Conservation (phyloP, 2,329 filamentous ascomycete species). For the Penicillium brevicompactum region DNA sequence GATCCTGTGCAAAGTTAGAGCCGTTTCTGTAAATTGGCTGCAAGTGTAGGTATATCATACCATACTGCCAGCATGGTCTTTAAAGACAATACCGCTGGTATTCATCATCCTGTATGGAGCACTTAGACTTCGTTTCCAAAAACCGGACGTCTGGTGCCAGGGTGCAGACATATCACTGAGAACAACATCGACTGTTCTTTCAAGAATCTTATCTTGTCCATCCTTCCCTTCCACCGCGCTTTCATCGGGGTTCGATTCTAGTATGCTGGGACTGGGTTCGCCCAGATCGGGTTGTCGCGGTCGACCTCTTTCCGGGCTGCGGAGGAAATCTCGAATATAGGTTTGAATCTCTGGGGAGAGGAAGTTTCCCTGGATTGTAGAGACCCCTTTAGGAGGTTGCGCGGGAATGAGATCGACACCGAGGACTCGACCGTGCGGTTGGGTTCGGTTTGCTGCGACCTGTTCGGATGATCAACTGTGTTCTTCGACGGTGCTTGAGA, state of each 20-base stretch:
- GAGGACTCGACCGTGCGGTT: conserved; percentile 75
- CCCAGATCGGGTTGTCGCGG: conserved; percentile 36
- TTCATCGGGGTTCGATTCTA: conserved; percentile 10
- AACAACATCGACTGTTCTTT: conserved; percentile 80
- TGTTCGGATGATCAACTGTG: conserved; percentile 39
- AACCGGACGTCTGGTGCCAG: conserved; percentile 80
- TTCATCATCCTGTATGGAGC: conserved; percentile 99
- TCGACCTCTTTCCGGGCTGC: conserved; percentile 62
- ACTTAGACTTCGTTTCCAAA: conserved; percentile 87
- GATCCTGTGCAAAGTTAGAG: conserved; percentile 62
- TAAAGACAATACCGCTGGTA: conserved; percentile 82
- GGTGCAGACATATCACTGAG: conserved; percentile 99
- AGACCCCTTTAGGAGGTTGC: conserved; percentile 87
- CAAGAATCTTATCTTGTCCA: conserved; percentile 24
- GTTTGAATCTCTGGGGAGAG: conserved; percentile 72
- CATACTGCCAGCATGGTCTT: conserved; percentile 93
- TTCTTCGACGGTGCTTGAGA: not conserved
- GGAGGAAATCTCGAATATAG: conserved; percentile 75
- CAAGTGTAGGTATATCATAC: conserved; percentile 54
- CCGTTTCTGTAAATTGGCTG: not conserved
- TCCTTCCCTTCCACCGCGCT: not conserved
- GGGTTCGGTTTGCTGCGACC: conserved; percentile 79
- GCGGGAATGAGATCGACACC: conserved; percentile 95
- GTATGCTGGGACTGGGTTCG: conserved; percentile 8
- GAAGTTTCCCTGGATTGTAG: conserved; percentile 93